Base-by-base conservation (phyloP, 768 basidiomycete genomes). In the Leccinum sublutescens region DNA sequence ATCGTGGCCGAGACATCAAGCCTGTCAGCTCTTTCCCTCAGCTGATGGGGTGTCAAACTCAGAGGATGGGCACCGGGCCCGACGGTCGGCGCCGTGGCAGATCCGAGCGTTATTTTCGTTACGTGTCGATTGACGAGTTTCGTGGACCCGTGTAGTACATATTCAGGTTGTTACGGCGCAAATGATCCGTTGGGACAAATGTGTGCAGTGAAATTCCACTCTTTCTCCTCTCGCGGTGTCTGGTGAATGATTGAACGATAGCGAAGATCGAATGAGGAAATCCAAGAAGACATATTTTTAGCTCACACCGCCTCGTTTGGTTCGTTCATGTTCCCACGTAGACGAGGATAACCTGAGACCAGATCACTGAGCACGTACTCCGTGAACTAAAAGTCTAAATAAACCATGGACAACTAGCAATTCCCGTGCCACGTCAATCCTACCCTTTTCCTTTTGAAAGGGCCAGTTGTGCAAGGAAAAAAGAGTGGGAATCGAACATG, bases 311-410 rank as follows among this genome's bases (percentile, higher is more conserved):
- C 69, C 67, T 52, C 57, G 40, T 50, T 56, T 43, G 52, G 52
- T 54, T 62, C 43, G 49, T 47, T 27, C 50, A 51, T 52, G 36
- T 61, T 71, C 58, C 56, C 68, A 59, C 56, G 56, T 51, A 3
- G 50, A 55, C 57, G 63, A 62, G 60, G 61, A 71, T 66, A 66
- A 58, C 38, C 36, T 58, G 62, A 62, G 31, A 23, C 19, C 52
- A 49, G 52, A 56, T 23, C 43, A 45, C 43, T n/a, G 43, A 45
- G 36, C 50, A 60, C 11, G 50, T 2, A 56, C 56, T 54, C 58
- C 50, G 21, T 61, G 63, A 58, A 59, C 55, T 61, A 62, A 65
- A 67, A 69, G 68, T 63, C 62, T 63, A 72, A 65, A 72, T 67
- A 55, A 59, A 61, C 63, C 54, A 27, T 34, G 33, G 29, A 49